Conservation (phyloP, 441 rosid species). For the Biscutella laevigata region DNA sequence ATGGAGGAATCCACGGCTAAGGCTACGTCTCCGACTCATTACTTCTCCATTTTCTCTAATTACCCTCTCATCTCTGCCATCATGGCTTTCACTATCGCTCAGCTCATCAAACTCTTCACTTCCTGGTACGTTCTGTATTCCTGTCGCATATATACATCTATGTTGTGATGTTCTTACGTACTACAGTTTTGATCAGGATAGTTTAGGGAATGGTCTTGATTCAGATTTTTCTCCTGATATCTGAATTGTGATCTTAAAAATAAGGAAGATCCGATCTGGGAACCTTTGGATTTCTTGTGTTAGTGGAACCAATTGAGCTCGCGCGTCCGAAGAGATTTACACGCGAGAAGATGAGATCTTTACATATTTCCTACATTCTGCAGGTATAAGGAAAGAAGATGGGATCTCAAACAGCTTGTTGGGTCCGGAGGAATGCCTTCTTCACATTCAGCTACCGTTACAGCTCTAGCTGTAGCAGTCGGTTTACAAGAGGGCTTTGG, state of each 20-base stretch:
- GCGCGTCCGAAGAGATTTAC: no score
- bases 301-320: no score
- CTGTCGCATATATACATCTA: no score
- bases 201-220: neutral
- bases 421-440: constrained; percentile 81
- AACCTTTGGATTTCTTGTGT: no score
- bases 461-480: constrained; percentile 47
- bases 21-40: no score
- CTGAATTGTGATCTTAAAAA: neutral
- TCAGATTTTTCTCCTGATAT: no score
- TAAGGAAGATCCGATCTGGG: no score
- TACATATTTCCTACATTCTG: no score
- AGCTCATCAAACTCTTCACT: constrained; percentile 59
- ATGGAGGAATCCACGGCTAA: no score
- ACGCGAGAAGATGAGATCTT: no score
- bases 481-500: constrained; percentile 65
- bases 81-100: constrained; percentile 54
- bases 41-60: constrained; percentile 37
- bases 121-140: constrained; percentile 60
- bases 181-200: neutral
- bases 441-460: constrained; percentile 61
- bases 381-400: constrained; percentile 43
- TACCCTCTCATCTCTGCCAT: constrained; percentile 64
- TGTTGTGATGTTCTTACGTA: neutral
- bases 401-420: constrained; percentile 49